Evolutionary conservation across 352 stramenopile genomes (phyloP), one percentile per base, ranked within the genome.

Genomic region (Blastocystis sp.): DNA sequence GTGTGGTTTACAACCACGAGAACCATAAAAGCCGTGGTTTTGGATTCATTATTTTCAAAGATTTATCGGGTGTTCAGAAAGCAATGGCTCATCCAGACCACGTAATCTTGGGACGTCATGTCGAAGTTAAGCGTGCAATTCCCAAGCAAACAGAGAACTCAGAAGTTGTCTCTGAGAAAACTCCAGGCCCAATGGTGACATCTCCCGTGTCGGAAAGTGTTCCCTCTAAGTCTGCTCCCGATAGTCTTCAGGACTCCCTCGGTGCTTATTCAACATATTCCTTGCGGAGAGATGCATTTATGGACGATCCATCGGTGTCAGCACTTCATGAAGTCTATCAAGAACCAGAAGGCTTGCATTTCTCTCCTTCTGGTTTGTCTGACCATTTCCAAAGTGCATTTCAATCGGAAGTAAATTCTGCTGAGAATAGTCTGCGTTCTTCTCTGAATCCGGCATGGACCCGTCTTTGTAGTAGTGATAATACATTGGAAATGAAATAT

Each of bases 1-100:
- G n/a, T 46, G 51, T 85, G 3, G 52, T 85, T 32, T 73, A 52
- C 67, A 43, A 73, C n/a, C 73, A 73, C n/a, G 43, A 85, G 4
- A 85, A 71, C 52, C 54, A 85, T 71, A 85, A 85, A 32, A 85
- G 73, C 35, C 73, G 73, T 24, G 73, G 73, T 35, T 85, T 85
- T 71, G 73, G 73, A 21, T 85, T 85, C 24, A 51, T 85, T n/a
- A 69, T 85, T n/a, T 85, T 73, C 32, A 85, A 85, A 24, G n/a
- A 85, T 46, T 21, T 11, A 24, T n/a, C 11, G n/a, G 24, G 29
- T 69, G 73, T 85, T 29, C 21, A 77, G 16, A 77, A 57, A 77
- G 65, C n/a, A 77, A 7, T 77, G 7, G 5, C 7, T n/a, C 32
- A 52, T 24, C 37, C n/a, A 1, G 7, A 51, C 54, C 65, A 77